Evolutionary conservation across 164 flowering plant species (phyloP).

Genomic region (Nymphaea colorata): DNA sequence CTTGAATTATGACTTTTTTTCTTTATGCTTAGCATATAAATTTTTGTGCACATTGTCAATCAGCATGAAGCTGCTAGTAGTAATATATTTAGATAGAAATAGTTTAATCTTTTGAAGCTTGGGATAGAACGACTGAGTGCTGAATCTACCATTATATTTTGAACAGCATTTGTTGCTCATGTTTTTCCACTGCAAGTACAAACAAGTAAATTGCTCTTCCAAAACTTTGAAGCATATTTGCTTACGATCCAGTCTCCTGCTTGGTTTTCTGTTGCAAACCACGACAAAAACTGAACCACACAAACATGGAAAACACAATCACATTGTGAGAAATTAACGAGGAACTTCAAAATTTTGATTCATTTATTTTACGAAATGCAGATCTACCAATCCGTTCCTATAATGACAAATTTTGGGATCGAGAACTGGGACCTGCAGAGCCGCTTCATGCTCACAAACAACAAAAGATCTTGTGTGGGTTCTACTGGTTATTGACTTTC

Average conservation of each 20-base stretch:
- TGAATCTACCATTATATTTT: conserved; percentile 93
- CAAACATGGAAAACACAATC: no score
- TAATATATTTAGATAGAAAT: conserved; percentile 82
- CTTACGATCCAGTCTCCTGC: not conserved
- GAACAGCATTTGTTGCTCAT: conserved; percentile 97
- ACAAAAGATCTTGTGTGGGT: no score
- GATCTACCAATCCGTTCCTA: no score
- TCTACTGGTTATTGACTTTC: no score
- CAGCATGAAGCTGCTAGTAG: conserved; percentile 94
- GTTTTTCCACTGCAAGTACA: conserved; percentile 94
- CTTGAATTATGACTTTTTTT: not conserved
- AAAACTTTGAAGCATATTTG: not conserved
- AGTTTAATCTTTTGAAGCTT: conserved; percentile 73
- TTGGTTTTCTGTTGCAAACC: no score
- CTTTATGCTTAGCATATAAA: not conserved
- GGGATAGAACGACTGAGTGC: conserved; percentile 95
- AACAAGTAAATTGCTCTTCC: conserved; percentile 37
- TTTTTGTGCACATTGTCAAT: conserved; percentile 62
- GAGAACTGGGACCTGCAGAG: no score
- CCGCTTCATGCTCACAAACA: no score
- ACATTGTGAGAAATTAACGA: no score
- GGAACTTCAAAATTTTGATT: no score
- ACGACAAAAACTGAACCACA: no score
- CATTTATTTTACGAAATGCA: no score
- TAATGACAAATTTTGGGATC: no score